phyloP scores from a whole-genome alignment of 2,329 filamentous ascomycete species.

The Akanthomyces muscarius region DNA sequence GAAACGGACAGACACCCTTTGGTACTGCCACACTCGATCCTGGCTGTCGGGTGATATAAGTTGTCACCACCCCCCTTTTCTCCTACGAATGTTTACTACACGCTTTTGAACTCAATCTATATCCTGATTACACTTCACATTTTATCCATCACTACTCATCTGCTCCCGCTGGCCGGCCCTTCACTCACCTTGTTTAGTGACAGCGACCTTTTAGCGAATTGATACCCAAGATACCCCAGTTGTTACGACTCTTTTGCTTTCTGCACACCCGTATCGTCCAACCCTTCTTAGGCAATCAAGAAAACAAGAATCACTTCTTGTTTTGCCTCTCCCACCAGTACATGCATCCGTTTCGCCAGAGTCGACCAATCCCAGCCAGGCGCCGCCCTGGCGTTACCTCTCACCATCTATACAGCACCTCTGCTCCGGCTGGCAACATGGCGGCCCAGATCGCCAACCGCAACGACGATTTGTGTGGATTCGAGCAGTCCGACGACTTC shows the following conservation, averaged over 20 bases:
- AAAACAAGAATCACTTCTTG: constrained; percentile 11
- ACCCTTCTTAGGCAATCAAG: neutral
- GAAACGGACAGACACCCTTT: neutral
- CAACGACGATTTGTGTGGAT: neutral
- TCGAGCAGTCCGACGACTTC: constrained; percentile 2
- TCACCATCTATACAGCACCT: constrained; percentile 6
- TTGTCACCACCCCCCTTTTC: constrained; percentile 6
- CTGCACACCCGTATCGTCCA: neutral
- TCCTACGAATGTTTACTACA: neutral
- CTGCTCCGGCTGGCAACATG: constrained; percentile 11
- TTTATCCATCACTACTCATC: neutral
- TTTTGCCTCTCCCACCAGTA: constrained; percentile 1
- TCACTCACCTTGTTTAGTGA: constrained; percentile 4
- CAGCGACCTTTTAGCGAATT: neutral
- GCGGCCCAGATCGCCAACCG: neutral
- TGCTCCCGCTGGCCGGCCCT: constrained; percentile 7
- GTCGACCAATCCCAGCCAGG: constrained; percentile 9
- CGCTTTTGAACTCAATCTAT: neutral
- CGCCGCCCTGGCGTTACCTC: constrained; percentile 8
- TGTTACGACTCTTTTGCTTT: neutral
- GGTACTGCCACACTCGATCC: constrained; percentile 14
- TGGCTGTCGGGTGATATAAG: constrained; percentile 15
- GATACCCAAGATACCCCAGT: constrained; percentile 3
- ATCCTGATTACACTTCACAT: neutral
- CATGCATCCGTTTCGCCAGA: constrained; percentile 16